Evolutionary conservation across 148 eudicot species (phyloP).

Genomic region (Polygonum aviculare): DNA sequence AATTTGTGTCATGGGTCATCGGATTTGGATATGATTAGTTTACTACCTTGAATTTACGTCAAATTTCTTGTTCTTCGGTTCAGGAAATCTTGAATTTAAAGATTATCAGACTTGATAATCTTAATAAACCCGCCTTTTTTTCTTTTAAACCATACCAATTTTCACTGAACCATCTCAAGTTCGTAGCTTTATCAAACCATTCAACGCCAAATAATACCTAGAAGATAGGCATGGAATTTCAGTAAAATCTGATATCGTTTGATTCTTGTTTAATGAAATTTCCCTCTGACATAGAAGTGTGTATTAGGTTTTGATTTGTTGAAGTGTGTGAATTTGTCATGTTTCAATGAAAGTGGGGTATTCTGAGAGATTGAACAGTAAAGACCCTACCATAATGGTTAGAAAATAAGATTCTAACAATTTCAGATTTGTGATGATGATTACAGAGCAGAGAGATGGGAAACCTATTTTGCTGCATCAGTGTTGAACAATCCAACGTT

Average conservation of each 20-base stretch:
- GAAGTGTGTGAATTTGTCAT: not conserved
- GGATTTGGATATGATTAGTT: not conserved
- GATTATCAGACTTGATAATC: not conserved
- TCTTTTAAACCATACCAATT: not conserved
- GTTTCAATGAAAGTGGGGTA: not conserved
- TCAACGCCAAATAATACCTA: not conserved
- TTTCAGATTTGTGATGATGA: not conserved
- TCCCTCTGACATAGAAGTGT: too few relatives aligned
- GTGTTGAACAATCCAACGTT: slow-evolving; percentile 41
- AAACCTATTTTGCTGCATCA: slow-evolving; percentile 29
- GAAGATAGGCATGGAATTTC: not conserved
- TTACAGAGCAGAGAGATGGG: slow-evolving; percentile 22
- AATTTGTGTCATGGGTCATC: not conserved
- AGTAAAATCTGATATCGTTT: too few relatives aligned
- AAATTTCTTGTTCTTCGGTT: not conserved
- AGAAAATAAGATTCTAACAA: too few relatives aligned
- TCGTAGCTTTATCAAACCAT: not conserved
- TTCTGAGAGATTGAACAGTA: not conserved
- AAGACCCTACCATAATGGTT: too few relatives aligned
- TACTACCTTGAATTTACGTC: not conserved
- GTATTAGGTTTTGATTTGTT: not conserved
- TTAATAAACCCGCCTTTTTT: not conserved
- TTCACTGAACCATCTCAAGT: not conserved
- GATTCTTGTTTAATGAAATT: not conserved
- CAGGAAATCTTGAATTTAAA: not conserved